Base-by-base conservation (phyloP, 257 asterid genomes). In the Primulina huaijiensis region DNA sequence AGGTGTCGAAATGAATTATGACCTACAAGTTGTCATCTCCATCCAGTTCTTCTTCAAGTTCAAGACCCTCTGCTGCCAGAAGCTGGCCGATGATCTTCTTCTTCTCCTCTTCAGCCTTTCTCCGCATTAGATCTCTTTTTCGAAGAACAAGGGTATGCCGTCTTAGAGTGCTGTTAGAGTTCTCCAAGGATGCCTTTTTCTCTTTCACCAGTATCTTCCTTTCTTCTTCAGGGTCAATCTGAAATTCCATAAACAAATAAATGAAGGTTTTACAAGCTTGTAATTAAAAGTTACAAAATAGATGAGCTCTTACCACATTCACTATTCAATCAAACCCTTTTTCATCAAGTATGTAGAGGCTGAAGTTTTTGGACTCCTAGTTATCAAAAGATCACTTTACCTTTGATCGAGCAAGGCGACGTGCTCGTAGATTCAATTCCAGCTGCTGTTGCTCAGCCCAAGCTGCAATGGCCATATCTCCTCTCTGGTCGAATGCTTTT, bases 371-470 rank as follows among this genome's bases (percentile, higher is more conserved):
- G 46, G 67, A 69, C 21, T 1, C 16, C 35, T 20, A 63, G 58
- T 21, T 31, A 57, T 16, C 1, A 58, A 19, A 55, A 60, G 20
- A 25, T 1, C 8, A 66, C 43, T 7, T 55, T 77, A 93, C 99
- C 99, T 93, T 93, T 56, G 99, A 87, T 60, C 88, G 97, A 76
- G 97, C 89, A 68, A 93, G 96, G 25, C 97, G 97, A 20, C 93
- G 97, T 43, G 82, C 99, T 21, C 95, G 93, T 43, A 94, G 81
- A 80, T 88, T 91, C 71, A 89, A 57, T 78, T 94, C 97, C 5
- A 79, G 96, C 84, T 89, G 99, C 78, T 88, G 97, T 74, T 90
- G 97, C 76, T 90, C 99, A 77, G 94, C 96, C 99, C 99, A 93
- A 74, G 96, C 94, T 60, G 96, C 90, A 72, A 89, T 85, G 63